phyloP scores from a whole-genome alignment of 2,329 filamentous ascomycete genomes.

The Pestalotiopsis sp. region DNA sequence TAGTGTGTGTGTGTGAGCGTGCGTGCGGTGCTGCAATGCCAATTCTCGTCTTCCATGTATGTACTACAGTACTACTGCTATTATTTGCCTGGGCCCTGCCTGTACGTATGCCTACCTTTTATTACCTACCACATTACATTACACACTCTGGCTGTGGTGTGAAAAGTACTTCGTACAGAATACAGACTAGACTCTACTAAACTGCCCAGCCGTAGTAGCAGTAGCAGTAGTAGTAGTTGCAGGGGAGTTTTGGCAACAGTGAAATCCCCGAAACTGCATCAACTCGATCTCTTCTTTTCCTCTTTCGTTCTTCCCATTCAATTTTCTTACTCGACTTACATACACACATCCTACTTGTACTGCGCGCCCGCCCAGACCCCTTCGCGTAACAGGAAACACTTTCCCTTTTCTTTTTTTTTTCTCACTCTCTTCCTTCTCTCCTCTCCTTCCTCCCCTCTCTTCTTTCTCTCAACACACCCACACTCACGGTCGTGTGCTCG shows the following conservation, averaged over 20 bases:
- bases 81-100: not conserved
- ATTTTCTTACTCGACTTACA: not conserved
- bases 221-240: not conserved
- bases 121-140: not conserved
- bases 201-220: not conserved
- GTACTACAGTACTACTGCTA: not conserved
- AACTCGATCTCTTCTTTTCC: conserved; percentile 8
- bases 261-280: not conserved
- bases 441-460: conserved; percentile 14
- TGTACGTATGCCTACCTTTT: not conserved
- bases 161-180: too few relatives aligned
- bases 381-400: conserved; percentile 15
- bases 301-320: conserved; percentile 2
- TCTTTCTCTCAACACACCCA: conserved; percentile 17
- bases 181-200: too few relatives aligned
- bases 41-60: not conserved
- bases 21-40: not conserved
- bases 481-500: conserved; percentile 9
- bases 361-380: conserved; percentile 17
- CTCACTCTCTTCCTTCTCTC: conserved; percentile 14
- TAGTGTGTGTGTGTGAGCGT: not conserved
- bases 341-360: conserved; percentile 13
- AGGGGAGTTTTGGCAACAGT: not conserved
- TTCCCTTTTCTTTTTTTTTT: conserved; percentile 12
- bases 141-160: not conserved